Evolutionary conservation across 2,329 filamentous ascomycete genomes (phyloP).

Genomic region (Thelonectria discophora): DNA sequence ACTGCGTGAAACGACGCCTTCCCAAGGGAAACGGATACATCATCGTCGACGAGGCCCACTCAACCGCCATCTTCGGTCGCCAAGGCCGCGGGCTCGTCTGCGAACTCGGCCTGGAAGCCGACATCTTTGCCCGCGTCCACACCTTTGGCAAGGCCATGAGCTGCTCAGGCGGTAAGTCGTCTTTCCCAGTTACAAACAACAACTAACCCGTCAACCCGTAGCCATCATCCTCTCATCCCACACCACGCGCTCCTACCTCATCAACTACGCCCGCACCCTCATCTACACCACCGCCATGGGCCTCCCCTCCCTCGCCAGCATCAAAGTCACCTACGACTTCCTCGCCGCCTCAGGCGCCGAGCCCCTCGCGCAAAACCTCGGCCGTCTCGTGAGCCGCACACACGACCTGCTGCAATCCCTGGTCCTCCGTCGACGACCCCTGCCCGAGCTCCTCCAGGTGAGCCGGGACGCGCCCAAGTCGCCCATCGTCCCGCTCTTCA

Average conservation of each 20-base stretch:
- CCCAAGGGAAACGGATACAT: slow-evolving; percentile 68
- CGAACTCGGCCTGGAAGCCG: slow-evolving; percentile 62
- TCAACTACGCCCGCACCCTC: slow-evolving; percentile 79
- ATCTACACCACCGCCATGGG: slow-evolving; percentile 79
- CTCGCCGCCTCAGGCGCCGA: slow-evolving; percentile 61
- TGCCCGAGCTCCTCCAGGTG: slow-evolving; percentile 46
- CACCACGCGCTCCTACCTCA: slow-evolving; percentile 68
- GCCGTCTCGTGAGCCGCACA: slow-evolving; percentile 50
- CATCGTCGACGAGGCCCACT: slow-evolving; percentile 75
- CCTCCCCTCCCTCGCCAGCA: slow-evolving; percentile 66
- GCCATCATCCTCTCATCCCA: slow-evolving; percentile 69
- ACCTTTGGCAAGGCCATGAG: slow-evolving; percentile 75
- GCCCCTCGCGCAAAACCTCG: slow-evolving; percentile 42
- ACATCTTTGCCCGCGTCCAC: slow-evolving; percentile 66
- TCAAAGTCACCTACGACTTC: slow-evolving; percentile 65
- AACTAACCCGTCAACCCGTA: slow-evolving; percentile 28
- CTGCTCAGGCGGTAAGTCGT: slow-evolving; percentile 72
- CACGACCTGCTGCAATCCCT: slow-evolving; percentile 56
- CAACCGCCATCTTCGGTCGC: slow-evolving; percentile 66
- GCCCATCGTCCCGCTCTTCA: slow-evolving; percentile 72
- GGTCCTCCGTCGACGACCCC: slow-evolving; percentile 27
- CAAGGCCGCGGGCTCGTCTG: slow-evolving; percentile 67
- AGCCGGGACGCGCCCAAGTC: slow-evolving; percentile 56
- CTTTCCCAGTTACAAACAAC: accelerated
- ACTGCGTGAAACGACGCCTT: slow-evolving; percentile 63